Evolutionary conservation across 495 filamentous ascomycete species (phyloP).

Genomic region (Aspergillus egyptiacus): DNA sequence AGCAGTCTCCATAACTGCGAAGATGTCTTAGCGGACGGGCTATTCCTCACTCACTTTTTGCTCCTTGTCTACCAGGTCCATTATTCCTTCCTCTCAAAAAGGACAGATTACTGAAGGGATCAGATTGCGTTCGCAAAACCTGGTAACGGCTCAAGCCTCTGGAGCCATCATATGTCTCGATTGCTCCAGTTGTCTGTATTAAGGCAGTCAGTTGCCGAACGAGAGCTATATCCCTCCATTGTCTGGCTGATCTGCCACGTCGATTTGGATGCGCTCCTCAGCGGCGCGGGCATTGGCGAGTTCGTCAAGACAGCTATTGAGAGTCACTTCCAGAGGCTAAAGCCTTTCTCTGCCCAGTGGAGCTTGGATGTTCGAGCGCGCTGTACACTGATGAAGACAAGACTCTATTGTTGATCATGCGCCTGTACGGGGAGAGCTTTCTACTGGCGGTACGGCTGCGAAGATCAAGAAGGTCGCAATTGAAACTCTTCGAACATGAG

Average conservation of each 20-base stretch:
- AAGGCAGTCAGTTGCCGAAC: conserved; percentile 38
- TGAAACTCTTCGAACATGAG: conserved; percentile 19
- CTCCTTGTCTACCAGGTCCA: conserved; percentile 54
- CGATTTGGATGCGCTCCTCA: conserved; percentile 52
- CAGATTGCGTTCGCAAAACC: conserved; percentile 45
- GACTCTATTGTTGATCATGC: conserved; percentile 37
- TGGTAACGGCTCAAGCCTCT: conserved; percentile 41
- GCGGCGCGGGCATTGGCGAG: conserved; percentile 46
- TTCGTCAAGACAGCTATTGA: conserved; percentile 45
- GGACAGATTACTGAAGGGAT: background rate
- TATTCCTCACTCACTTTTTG: conserved; percentile 56
- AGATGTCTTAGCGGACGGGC: conserved; percentile 51
- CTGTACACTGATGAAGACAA: conserved; percentile 34
- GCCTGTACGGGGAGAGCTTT: conserved; percentile 41
- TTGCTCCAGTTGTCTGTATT: conserved; percentile 46
- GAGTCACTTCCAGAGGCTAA: conserved; percentile 38
- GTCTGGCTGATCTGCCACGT: conserved; percentile 53
- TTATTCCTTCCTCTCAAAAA: background rate
- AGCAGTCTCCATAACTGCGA: conserved; percentile 38
- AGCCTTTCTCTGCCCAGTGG: conserved; percentile 29
- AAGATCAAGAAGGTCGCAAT: conserved; percentile 20
- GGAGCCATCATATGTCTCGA: conserved; percentile 51
- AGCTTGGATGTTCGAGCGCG: conserved; percentile 23
- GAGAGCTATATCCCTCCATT: conserved; percentile 47
- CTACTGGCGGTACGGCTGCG: conserved; percentile 35